Evolutionary conservation across 2,329 filamentous ascomycete species (phyloP).

Genomic region (Pezizomycotina sp.): DNA sequence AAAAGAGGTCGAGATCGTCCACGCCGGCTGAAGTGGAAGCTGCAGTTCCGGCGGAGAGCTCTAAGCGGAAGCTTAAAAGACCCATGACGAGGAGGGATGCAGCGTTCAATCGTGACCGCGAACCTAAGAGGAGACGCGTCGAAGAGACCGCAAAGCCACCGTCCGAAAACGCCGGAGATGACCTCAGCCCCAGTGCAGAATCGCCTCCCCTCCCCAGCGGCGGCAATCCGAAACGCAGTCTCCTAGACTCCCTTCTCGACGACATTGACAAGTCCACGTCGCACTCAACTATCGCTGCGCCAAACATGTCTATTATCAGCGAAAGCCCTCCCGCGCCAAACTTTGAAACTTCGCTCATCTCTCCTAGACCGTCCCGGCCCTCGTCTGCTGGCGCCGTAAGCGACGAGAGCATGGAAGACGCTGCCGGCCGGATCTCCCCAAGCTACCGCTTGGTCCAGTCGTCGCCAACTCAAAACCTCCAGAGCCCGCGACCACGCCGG

Average conservation of each 20-base stretch:
- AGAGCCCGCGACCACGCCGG: too few species aligned
- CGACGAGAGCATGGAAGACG: too few species aligned
- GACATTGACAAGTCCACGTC: constrained; percentile 18
- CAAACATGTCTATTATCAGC: constrained; percentile 12
- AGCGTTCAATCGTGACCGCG: constrained; percentile 32
- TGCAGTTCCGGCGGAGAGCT: constrained; percentile 48
- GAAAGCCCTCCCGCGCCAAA: constrained; percentile 13
- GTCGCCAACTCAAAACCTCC: too few species aligned
- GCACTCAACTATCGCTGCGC: too few species aligned
- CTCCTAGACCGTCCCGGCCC: constrained; percentile 11
- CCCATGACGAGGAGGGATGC: constrained; percentile 57
- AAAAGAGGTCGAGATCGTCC: constrained; percentile 58
- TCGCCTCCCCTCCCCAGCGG: constrained; percentile 17
- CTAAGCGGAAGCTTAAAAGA: constrained; percentile 71
- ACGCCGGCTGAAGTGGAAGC: constrained; percentile 47
- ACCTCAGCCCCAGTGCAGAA: constrained; percentile 30
- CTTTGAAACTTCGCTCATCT: constrained; percentile 9
- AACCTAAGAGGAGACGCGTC: not conserved
- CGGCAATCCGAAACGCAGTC: constrained; percentile 11
- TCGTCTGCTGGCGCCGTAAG: too few species aligned
- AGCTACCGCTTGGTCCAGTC: too few species aligned
- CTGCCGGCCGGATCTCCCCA: too few species aligned
- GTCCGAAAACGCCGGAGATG: constrained; percentile 30
- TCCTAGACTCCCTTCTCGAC: constrained; percentile 16
- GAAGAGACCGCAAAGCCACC: not conserved